Evolutionary conservation across 2,329 filamentous ascomycete species (phyloP), one percentile per base, ranked within the genome.

Genomic region (Xylaria sp.): DNA sequence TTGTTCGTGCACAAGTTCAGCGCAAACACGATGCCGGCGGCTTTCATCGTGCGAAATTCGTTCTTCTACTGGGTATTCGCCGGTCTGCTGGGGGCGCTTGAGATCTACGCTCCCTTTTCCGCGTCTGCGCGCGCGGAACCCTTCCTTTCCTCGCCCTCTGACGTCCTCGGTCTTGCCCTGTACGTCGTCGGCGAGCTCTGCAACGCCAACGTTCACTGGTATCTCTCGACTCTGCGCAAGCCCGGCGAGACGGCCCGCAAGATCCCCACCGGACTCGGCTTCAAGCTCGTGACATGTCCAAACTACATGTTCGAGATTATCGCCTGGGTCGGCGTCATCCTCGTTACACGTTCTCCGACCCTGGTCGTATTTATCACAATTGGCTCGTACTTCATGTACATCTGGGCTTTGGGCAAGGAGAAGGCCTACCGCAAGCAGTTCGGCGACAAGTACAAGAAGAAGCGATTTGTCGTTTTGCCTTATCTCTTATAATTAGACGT

Each of bases 231-330:
- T 69, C 87, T 99, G 71, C 90, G 96, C 59, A 90, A 89, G 65
- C 85, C 88, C 0, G 94, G 94, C 65, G 92, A 91, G 72, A 95
- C 92, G 1, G 93, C 97, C 79, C 88, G 95, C 68, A 94, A 93
- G 74, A 97, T 99, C 71, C 96, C 96, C 1, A 85, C 85, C 66
- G 96, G 96, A 31, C 89, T 95, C 67, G 93, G 94, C 36, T 98
- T 97, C 81, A 85, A 84, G 72, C 82, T 93, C 42, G 95, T 99
- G 61, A 99, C 96, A 13, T 97, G 94, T 83, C 96, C 96, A 49
- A 99, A 99, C 84, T 99, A 99, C 84, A 89, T 97, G 84, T 98
- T 97, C 75, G 96, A 99, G 82, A 86, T 92, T 6, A 80, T 97
- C 44, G 89, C 94, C 0, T 99, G 96, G 96, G 75, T 92, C 36